A percentile compares a stretch with the other conserved stretches of the same genome.
Conservation (phyloP, 768 basidiomycete genomes). For the Russula griseocarnosa region DNA sequence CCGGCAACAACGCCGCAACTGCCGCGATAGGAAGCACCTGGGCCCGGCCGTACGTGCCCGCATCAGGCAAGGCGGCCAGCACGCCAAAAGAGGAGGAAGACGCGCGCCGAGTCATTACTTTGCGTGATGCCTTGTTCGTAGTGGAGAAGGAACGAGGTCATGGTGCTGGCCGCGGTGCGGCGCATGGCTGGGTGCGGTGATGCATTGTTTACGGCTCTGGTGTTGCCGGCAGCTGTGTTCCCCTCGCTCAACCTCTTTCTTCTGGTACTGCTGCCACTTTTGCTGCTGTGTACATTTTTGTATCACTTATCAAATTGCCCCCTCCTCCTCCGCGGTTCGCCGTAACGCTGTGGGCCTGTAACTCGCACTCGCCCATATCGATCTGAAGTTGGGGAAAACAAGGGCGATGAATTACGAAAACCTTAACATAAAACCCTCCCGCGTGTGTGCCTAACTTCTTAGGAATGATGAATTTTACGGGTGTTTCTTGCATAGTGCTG, state of each 20-base stretch:
- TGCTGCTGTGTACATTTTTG: conserved; percentile 16
- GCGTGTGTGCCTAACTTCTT: neutral
- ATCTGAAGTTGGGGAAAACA: too few relatives aligned
- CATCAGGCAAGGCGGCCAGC: conserved; percentile 42
- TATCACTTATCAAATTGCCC: neutral
- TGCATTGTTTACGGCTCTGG: neutral
- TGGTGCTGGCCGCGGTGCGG: conserved; percentile 74
- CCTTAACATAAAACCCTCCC: neutral
- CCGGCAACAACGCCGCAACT: conserved; percentile 26
- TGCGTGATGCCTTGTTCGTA: conserved; percentile 83
- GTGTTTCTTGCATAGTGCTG: neutral
- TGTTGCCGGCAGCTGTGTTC: conserved; percentile 3
- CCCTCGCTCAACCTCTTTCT: neutral
- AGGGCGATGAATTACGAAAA: neutral
- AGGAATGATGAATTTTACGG: neutral
- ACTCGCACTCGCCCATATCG: neutral
- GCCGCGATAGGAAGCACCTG: conserved; percentile 40
- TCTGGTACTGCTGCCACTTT: neutral
- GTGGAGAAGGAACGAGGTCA: conserved; percentile 80
- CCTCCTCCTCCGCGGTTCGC: neutral
- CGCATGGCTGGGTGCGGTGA: conserved; percentile 51
- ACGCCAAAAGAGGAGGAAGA: conserved; percentile 47
- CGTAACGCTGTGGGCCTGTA: neutral
- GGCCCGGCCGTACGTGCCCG: conserved; percentile 61
- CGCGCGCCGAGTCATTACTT: conserved; percentile 54